These are phyloP conservation scores for Colletotrichum orchidophilum DNA, from an alignment of 2,329 filamentous ascomycete genomes.

Conservation along the genomic window DNA sequence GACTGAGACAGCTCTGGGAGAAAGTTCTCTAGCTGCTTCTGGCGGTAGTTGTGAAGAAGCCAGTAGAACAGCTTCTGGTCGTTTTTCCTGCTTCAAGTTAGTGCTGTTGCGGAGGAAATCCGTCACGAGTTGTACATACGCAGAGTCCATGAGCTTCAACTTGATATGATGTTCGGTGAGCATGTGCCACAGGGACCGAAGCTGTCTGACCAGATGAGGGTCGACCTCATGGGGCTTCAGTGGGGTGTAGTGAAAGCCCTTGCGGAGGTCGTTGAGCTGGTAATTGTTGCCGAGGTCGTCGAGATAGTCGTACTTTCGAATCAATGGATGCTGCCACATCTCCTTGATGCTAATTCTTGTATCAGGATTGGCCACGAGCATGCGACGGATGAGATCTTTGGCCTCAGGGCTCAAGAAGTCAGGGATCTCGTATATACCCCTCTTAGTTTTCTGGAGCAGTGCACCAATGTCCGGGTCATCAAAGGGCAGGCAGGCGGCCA, in stretches of 20 bases:
- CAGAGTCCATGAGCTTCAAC: constrained; percentile 63
- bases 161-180: constrained; percentile 78
- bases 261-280: constrained; percentile 65
- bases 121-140: constrained; percentile 3
- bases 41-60: constrained; percentile 81
- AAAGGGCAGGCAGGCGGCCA: constrained; percentile 87
- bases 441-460: constrained; percentile 70
- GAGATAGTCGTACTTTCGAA: constrained; percentile 83
- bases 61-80: constrained; percentile 95
- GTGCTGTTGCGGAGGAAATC: constrained; percentile 4
- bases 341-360: constrained; percentile 81
- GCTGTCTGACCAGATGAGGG: constrained; percentile 81
- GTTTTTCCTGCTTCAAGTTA: constrained; percentile 69
- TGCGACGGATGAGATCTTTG: constrained; percentile 79
- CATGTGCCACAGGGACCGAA: constrained; percentile 92
- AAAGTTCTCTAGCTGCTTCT: constrained; percentile 89
- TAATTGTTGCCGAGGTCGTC: constrained; percentile 70
- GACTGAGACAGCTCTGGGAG: constrained; percentile 84
- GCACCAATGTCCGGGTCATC: constrained; percentile 70
- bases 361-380: constrained; percentile 81
- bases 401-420: constrained; percentile 72
- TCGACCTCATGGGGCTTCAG: constrained; percentile 76
- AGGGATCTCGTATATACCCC: constrained; percentile 70
- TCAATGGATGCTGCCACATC: constrained; percentile 88
- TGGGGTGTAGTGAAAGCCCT: constrained; percentile 69